Evolutionary conservation across 2,329 filamentous ascomycete genomes (phyloP).

Genomic region (Diaporthe nobilis): DNA sequence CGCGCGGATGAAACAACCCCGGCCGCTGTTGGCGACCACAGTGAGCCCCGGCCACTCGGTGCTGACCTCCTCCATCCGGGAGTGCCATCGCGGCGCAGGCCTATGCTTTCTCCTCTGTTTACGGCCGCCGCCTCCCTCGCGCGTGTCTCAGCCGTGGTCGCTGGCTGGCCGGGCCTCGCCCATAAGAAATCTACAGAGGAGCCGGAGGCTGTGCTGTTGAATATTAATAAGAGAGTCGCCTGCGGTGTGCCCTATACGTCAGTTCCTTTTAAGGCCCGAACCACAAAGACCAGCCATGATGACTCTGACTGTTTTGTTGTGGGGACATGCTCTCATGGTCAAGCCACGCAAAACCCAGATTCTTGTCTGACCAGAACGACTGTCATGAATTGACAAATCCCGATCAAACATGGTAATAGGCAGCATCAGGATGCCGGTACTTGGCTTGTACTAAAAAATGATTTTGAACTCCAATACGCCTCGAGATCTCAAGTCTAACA

Average conservation of each 20-base stretch:
- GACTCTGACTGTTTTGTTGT: neutral
- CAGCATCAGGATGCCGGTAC: neutral
- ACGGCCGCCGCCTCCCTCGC: constrained; percentile 15
- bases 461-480: constrained; percentile 35
- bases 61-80: neutral
- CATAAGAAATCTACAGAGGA: neutral
- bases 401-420: neutral
- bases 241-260: neutral
- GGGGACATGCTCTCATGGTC: neutral
- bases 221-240: neutral
- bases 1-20: constrained; percentile 26
- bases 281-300: neutral
- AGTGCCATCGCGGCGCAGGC: neutral
- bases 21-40: constrained; percentile 2
- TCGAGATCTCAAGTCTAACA: constrained; percentile 31
- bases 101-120: neutral
- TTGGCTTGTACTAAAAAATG: neutral
- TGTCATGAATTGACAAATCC: neutral
- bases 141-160: constrained; percentile 16
- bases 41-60: neutral
- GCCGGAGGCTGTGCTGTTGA: constrained; percentile 11
- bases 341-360: neutral
- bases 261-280: neutral
- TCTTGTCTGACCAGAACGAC: neutral
- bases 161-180: neutral